These are phyloP conservation scores for Mycosphaerella arachidis DNA, from an alignment of 2,329 filamentous ascomycete species.

Conservation along the genomic window DNA sequence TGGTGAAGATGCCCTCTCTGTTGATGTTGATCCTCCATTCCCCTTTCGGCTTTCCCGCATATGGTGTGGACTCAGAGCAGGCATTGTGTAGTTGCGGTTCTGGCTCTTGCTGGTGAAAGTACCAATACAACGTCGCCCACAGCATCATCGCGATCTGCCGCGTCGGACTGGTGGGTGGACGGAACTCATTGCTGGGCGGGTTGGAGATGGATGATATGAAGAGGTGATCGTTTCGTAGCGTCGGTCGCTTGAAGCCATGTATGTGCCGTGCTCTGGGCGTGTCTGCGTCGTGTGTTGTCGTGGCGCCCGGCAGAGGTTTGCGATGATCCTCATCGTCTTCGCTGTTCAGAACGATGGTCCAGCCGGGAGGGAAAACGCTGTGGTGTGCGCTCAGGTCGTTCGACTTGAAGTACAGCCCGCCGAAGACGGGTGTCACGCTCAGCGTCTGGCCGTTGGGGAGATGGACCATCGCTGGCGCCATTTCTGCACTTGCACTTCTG, in stretches of 20 bases:
- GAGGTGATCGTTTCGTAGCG: constrained; percentile 71
- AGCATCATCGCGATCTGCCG: constrained; percentile 95
- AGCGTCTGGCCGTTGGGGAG: constrained; percentile 85
- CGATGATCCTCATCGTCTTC: constrained; percentile 45
- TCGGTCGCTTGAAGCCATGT: constrained; percentile 69
- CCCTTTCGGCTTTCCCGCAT: constrained; percentile 67
- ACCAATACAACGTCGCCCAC: constrained; percentile 93
- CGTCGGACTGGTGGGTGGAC: constrained; percentile 72
- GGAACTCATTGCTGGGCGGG: constrained; percentile 74
- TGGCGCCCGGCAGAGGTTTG: constrained; percentile 12
- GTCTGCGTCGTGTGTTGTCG: constrained; percentile 16
- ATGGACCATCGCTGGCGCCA: constrained; percentile 53
- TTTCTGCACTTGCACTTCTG: constrained; percentile 18
- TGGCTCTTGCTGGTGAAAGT: constrained; percentile 84
- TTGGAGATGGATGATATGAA: constrained; percentile 91
- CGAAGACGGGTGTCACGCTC: constrained; percentile 79
- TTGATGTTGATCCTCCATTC: constrained; percentile 85
- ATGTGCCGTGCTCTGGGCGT: constrained; percentile 39
- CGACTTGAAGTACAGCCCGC: constrained; percentile 84
- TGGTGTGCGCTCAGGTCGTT: constrained; percentile 67
- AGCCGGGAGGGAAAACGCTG: constrained; percentile 75
- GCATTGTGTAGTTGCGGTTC: constrained; percentile 58
- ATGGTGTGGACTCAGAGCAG: constrained; percentile 59
- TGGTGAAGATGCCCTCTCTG: constrained; percentile 81
- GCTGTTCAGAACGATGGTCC: constrained; percentile 82